Evolutionary conservation across 768 basidiomycete genomes (phyloP), one percentile per base, ranked within the genome.

Genomic region (Termitomyces sp.): DNA sequence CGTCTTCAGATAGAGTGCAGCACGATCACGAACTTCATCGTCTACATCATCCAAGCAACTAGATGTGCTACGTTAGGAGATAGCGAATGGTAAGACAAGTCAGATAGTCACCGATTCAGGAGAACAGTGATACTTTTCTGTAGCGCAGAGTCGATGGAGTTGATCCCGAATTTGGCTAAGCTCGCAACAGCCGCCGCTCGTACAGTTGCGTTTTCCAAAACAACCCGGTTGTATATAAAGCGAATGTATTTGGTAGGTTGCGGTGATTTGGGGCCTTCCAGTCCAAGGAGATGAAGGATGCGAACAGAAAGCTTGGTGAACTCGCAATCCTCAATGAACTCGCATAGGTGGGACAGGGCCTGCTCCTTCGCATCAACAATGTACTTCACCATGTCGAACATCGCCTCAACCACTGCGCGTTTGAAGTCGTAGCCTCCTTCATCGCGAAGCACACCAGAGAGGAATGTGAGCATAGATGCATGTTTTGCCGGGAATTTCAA

Each of bases 381-480:
- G 75, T 85, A 98, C 69, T 96, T 98, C 81, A 99, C 92, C 97
- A 99, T 99, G 73, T 99, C 97, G 70, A 99, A 98, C 69, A 99
- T 98, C 20, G 97, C 96, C 73, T 98, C 97, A 34, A 99, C 97
- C 49, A 98, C 93, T 7, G 97, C 93, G 47, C 95, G 93, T 76
- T 99, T 99, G 81, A 98, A 99, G 69, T 99, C 97, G 73, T 98
- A 98, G 5, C 97, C 97, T 56, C 97, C 97, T 73, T 99, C 97
- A 66, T 99, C 97, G 47, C 97, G 87, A 48, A 99, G 82, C 28
- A 98, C 92, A 54, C 96, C 94, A 46, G 94, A 94, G 33, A 99
- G 81, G 86, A 99, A 99, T 5, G 88, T 85, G 57, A 99, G 88
- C 96, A 99, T 98, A 41, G 94, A 90, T 1, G 85, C 89, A 67